Percentiles rank a stretch among this genome's conserved stretches.
Conservation (phyloP, 176 grass and related monocot species). For the Dactylis glomerata region DNA sequence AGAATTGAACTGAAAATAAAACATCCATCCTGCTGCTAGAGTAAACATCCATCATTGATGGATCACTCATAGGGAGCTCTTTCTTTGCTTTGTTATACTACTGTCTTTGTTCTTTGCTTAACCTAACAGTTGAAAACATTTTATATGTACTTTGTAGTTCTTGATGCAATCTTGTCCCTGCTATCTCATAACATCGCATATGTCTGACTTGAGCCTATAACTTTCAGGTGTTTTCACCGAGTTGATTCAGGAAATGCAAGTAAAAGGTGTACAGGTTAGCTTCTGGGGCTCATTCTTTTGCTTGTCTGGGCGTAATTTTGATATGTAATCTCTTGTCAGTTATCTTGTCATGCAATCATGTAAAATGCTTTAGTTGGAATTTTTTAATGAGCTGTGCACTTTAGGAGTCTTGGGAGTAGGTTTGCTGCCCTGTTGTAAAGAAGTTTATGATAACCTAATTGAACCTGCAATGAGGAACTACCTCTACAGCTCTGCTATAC, state of each 20-base stretch:
- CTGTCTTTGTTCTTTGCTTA: background rate
- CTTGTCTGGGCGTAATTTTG: background rate
- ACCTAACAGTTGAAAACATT: background rate
- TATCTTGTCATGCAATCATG: background rate
- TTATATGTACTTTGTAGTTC: background rate
- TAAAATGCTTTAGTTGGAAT: background rate
- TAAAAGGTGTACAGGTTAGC: constrained; percentile 93
- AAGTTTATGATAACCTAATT: background rate
- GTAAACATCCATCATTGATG: background rate
- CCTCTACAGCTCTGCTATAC: background rate
- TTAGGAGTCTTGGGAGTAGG: background rate
- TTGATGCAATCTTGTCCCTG: background rate
- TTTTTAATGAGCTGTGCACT: background rate
- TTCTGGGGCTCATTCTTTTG: constrained; percentile 1
- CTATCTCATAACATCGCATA: background rate
- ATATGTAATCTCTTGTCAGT: background rate
- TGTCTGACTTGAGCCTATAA: constrained; percentile 14
- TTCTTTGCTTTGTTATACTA: background rate
- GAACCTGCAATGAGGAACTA: background rate
- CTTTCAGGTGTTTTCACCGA: constrained; percentile 91
- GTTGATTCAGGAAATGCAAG: constrained; percentile 98
- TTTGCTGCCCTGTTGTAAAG: background rate
- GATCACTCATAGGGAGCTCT: background rate
- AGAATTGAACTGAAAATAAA: background rate
- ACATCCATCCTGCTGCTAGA: background rate